These are phyloP conservation scores for Dictyostelium intermedium DNA, from an alignment of 78 protist species.

Conservation along the genomic window DNA sequence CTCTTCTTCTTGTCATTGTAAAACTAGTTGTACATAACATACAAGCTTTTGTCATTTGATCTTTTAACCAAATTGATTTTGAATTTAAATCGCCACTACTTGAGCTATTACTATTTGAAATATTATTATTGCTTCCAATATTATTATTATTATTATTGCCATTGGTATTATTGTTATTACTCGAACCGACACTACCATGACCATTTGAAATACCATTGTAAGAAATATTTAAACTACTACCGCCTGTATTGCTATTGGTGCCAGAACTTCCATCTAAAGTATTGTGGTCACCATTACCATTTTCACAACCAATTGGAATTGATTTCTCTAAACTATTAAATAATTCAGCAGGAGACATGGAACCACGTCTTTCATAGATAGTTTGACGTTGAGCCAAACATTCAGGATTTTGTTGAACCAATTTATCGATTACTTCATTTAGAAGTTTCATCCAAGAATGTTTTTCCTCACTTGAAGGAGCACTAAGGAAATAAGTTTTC, in stretches of 20 bases:
- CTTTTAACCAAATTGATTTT: constrained; percentile 63
- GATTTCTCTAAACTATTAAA: constrained; percentile 8
- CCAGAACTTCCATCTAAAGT: not conserved
- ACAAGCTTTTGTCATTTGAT: constrained; percentile 70
- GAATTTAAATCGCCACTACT: constrained; percentile 3
- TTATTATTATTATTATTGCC: not conserved
- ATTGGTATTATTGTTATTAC: not conserved
- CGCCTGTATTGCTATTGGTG: not conserved
- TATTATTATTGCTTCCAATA: not conserved
- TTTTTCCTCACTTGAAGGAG: constrained; percentile 47
- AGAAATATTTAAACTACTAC: not conserved
- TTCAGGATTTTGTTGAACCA: constrained; percentile 39
- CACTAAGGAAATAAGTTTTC: constrained; percentile 56
- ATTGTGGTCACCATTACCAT: not conserved
- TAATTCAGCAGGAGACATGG: constrained; percentile 42
- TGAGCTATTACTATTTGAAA: not conserved
- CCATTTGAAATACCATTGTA: not conserved
- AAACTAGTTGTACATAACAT: constrained; percentile 48
- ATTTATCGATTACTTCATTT: constrained; percentile 58
- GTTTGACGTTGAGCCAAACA: not conserved
- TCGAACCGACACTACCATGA: not conserved
- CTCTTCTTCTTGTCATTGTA: constrained; percentile 59
- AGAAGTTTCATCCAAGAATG: constrained; percentile 43
- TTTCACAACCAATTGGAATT: constrained; percentile 12
- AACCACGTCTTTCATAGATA: constrained; percentile 45